Base-by-base conservation (phyloP, 1,139 yeast species). In the Debaryomyces udenii region DNA sequence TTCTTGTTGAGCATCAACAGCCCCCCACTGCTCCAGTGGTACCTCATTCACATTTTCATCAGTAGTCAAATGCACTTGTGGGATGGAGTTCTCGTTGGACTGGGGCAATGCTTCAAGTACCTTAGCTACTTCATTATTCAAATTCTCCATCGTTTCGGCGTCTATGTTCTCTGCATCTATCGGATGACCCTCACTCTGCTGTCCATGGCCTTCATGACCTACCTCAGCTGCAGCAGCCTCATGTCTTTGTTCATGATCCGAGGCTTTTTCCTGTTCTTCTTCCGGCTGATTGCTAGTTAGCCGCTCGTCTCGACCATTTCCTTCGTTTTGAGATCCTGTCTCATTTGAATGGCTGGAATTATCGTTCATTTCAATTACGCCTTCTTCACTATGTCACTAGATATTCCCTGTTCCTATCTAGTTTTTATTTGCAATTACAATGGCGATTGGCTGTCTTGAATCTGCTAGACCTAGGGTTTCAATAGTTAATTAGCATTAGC, bases 1-100 rank as follows among this genome's bases (percentile, higher is more conserved):
- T 24, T 37, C 39, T 13, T 34, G 42, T 24, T 36, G 35, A 20
- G 5, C 22, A 23, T 32, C 32, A 6, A 11, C 26, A 27, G 27
- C 39, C 20, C 10, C 22, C n/a, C n/a, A 16, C 30, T n/a, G 23
- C 28, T 14, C 30, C 7, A 20, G 13, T n/a, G 9, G 34, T 29
- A 4, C 13, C 11, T 22, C 11, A 31, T 3, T 16, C n/a, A 9
- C 29, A 17, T 33, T 28, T 15, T 33, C 38, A 10, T 28, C 20
- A 6, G 30, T 32, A 2, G 28, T 16, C 20, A 33, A 16, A 9
- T 3, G 24, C 4, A 26, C 30, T 22, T 33, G 37, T 15, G 37
- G 37, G 16, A 26, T 26, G 11, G 28, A 10, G 6, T 26, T 26
- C 20, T 26, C 30, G 15, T 10, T 10, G 14, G 17, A 7, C 11